A percentile compares a stretch with the other conserved stretches of the same genome.
Conservation (phyloP, 768 basidiomycete species). For the Termitomyces sp. region DNA sequence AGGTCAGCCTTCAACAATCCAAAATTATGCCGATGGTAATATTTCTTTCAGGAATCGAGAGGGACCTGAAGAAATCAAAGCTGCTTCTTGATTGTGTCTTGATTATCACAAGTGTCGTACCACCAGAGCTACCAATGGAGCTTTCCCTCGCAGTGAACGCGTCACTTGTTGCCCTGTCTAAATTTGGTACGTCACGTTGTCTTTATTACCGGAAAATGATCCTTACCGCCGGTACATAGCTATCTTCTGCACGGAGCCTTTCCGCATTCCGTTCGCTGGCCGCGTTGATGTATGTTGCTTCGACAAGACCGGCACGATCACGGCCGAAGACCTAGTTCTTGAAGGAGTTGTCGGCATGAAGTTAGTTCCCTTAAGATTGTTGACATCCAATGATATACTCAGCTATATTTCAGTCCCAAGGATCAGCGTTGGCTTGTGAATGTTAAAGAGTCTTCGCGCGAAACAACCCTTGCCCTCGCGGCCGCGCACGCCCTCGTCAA, state of each 20-base stretch:
- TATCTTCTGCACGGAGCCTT: slow-evolving; percentile 98
- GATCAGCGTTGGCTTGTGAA: slow-evolving; percentile 67
- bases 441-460: slow-evolving; percentile 68
- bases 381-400: slow-evolving; percentile 1
- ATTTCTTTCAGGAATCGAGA: slow-evolving; percentile 65
- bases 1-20: slow-evolving; percentile 40
- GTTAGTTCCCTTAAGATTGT: slow-evolving; percentile 37
- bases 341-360: slow-evolving; percentile 91
- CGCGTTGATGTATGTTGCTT: slow-evolving; percentile 98
- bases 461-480: slow-evolving; percentile 85
- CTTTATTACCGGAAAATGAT: neutral
- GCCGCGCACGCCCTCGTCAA: slow-evolving; percentile 93
- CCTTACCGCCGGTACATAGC: slow-evolving; percentile 38
- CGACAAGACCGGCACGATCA: slow-evolving; percentile 99
- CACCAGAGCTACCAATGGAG: slow-evolving; percentile 98
- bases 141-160: slow-evolving; percentile 94
- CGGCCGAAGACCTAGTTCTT: slow-evolving; percentile 89
- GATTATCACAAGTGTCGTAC: slow-evolving; percentile 96
- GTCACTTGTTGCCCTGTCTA: slow-evolving; percentile 87
- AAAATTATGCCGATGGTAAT: neutral
- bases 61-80: slow-evolving; percentile 92
- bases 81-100: slow-evolving; percentile 91
- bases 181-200: slow-evolving; percentile 61
- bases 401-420: slow-evolving; percentile 33
- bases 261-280: slow-evolving; percentile 94